Evolutionary conservation across 2,329 filamentous ascomycete genomes (phyloP), one percentile per base, ranked within the genome.

Genomic region (Pseudocercospora pini-densiflorae): DNA sequence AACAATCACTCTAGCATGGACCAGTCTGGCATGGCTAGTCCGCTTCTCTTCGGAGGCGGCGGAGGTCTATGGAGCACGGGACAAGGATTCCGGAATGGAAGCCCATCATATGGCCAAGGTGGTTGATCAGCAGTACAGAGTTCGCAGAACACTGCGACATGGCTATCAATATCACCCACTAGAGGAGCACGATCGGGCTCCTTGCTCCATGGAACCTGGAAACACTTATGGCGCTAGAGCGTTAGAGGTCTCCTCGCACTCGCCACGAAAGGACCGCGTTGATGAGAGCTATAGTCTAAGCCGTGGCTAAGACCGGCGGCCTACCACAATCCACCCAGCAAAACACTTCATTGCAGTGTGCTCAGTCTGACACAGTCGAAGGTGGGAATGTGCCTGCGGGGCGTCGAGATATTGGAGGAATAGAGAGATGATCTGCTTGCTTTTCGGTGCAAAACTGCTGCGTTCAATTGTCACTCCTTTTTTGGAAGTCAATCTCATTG

Each of bases 21-120:
- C 43, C 68, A 73, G 14, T 75, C 77, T 19, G 77, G 74, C 51
- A 76, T 81, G 71, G 76, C 75, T 7, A 82, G 79, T 65, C 79
- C 80, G 8, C 61, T 82, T 33, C 72, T 82, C 5, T 83, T 82
- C 67, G 79, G 77, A 14, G 75, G 75, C 43, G 76, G 72, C 4
- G 73, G 73, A 29, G 78, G 78, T 65, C 77, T 78, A 5, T 83
- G 78, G 78, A 77, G 77, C 58, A 71, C 74, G 19, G 61, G 62
- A 21, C 62, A n/a, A 55, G 66, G 53, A 5, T 60, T 62, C 45
- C 54, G 64, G 31, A 68, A 71, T 54, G 61, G 60, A 14, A 73
- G 65, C 55, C 69, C 71, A 43, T 60, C 71, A 4, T 67, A 71
- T 57, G 71, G 70, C 54, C 70, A 68, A 49, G 71, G 71, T 36